These are phyloP conservation scores for Neurospora sp. DNA, from an alignment of 495 filamentous ascomycete genomes.

Conservation along the genomic window DNA sequence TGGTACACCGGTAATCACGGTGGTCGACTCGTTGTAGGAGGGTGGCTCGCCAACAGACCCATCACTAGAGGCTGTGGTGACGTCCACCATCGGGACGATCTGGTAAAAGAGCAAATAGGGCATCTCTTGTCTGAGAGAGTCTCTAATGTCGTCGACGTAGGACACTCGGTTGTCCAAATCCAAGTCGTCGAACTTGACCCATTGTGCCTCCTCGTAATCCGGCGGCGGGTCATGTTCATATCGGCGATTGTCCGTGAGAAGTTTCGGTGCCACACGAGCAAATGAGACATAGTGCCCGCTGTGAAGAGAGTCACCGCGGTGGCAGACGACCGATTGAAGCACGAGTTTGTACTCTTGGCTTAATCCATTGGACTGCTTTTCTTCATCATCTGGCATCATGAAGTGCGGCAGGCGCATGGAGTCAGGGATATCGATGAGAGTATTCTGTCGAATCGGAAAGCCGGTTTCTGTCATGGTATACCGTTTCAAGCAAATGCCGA, in stretches of 20 bases:
- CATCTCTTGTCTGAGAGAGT: constrained; percentile 66
- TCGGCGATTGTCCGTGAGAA: constrained; percentile 42
- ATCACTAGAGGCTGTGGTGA: constrained; percentile 43
- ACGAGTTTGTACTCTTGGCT: constrained; percentile 66
- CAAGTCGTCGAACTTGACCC: constrained; percentile 89
- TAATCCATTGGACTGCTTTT: constrained; percentile 53
- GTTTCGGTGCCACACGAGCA: constrained; percentile 55
- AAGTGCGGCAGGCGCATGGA: constrained; percentile 85
- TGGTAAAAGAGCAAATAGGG: constrained; percentile 95
- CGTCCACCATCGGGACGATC: constrained; percentile 73
- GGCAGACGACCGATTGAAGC: constrained; percentile 82
- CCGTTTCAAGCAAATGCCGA: constrained; percentile 86
- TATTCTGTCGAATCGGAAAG: constrained; percentile 56
- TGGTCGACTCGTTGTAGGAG: constrained; percentile 42
- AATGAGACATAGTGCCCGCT: constrained; percentile 87
- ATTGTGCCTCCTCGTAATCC: constrained; percentile 52
- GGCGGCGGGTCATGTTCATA: constrained; percentile 40
- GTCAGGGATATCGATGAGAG: constrained; percentile 82
- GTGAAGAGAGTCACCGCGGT: constrained; percentile 79
- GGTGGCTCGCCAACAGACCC: constrained; percentile 43
- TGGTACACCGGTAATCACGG: constrained; percentile 1
- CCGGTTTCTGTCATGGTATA: constrained; percentile 70
- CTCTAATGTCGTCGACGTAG: constrained; percentile 66
- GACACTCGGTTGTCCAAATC: constrained; percentile 50
- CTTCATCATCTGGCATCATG: constrained; percentile 64